A percentile compares a stretch with the other conserved stretches of the same genome.
Evolutionary conservation across 306 rosid species (phyloP).

Genomic region (Mimosa bimucronata): DNA sequence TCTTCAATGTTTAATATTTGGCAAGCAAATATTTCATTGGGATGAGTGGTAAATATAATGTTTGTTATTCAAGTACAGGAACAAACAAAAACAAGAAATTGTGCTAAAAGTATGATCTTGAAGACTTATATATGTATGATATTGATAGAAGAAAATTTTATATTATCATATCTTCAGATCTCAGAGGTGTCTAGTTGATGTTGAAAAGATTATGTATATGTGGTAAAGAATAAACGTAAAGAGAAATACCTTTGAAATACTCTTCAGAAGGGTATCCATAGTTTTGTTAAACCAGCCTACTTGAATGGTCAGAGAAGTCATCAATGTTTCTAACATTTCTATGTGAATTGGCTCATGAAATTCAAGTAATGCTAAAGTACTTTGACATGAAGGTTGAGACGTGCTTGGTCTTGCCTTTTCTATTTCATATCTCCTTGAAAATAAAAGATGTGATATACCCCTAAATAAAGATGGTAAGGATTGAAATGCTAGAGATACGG

Average conservation of each 20-base stretch:
- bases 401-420: neutral
- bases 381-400: neutral
- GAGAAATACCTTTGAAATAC: neutral
- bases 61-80: too few relatives aligned
- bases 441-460: neutral
- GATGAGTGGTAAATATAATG: neutral
- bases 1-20: neutral
- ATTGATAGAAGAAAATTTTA: neutral
- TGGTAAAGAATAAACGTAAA: neutral
- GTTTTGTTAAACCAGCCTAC: neutral
- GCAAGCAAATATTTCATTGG: neutral
- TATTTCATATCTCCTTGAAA: neutral
- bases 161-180: neutral
- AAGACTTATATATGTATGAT: too few relatives aligned
- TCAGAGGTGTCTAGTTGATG: neutral
- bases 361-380: neutral
- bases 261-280: neutral
- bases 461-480: neutral
- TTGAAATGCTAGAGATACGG: neutral
- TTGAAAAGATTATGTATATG: neutral
- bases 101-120: neutral
- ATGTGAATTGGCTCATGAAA: neutral
- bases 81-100: neutral
- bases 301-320: neutral
- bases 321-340: neutral